Evolutionary conservation across 495 filamentous ascomycete species (phyloP).

Genomic region (Rhizodiscina lignyota): DNA sequence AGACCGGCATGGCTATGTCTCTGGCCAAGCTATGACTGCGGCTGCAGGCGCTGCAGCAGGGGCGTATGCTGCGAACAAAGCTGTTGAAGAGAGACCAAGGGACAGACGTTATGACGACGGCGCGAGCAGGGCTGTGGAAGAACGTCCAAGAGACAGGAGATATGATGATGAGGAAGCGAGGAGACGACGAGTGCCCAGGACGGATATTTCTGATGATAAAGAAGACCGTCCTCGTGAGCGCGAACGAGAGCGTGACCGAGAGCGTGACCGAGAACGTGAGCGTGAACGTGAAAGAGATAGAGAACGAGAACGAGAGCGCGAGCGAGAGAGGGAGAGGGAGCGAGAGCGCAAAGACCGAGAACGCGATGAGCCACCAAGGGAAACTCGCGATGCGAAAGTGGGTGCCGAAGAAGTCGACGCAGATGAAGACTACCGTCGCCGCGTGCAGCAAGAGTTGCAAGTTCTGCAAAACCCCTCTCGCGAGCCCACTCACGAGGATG

Average conservation of each 20-base stretch:
- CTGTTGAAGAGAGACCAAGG: too few relatives aligned
- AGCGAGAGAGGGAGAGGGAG: conserved; percentile 15
- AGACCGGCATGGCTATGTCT: too few relatives aligned
- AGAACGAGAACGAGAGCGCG: conserved; percentile 8
- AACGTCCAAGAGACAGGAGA: too few relatives aligned
- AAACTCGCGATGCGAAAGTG: neutral
- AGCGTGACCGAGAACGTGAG: conserved; percentile 12
- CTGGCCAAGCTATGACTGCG: too few relatives aligned
- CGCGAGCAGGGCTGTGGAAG: too few relatives aligned
- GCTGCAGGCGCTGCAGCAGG: too few relatives aligned
- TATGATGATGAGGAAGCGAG: neutral
- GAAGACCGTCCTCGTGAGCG: neutral
- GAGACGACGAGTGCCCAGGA: neutral
- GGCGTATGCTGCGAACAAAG: too few relatives aligned
- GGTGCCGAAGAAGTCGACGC: conserved; percentile 14
- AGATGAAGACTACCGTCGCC: conserved; percentile 24
- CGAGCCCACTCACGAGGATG: conserved; percentile 1
- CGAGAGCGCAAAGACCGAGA: conserved; percentile 3
- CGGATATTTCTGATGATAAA: neutral
- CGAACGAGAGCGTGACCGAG: conserved; percentile 8
- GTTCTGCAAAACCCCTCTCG: conserved; percentile 2
- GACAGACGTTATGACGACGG: too few relatives aligned
- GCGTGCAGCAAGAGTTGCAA: conserved; percentile 16
- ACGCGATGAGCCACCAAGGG: neutral
- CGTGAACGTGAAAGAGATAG: conserved; percentile 11